These are phyloP conservation scores for Xylaria sp. DNA, from an alignment of 2,329 filamentous ascomycete species.

Conservation along the genomic window DNA sequence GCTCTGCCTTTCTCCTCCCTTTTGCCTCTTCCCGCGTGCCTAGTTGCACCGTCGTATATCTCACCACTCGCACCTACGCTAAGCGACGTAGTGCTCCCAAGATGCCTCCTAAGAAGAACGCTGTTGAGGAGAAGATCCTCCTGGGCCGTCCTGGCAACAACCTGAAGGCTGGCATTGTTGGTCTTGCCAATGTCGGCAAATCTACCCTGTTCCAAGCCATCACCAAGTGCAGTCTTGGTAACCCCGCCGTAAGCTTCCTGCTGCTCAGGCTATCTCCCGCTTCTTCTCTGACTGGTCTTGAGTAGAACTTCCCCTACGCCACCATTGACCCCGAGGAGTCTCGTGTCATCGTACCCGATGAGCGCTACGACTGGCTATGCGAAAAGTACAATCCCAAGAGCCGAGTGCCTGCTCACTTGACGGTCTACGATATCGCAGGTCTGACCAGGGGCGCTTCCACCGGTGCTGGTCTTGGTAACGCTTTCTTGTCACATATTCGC, in stretches of 20 bases:
- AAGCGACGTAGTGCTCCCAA: slow-evolving; percentile 63
- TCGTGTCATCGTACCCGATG: slow-evolving; percentile 94
- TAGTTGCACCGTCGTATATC: slow-evolving; percentile 53
- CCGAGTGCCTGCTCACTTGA: slow-evolving; percentile 93
- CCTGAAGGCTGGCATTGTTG: slow-evolving; percentile 99
- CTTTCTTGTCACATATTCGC: slow-evolving; percentile 98
- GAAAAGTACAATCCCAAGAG: slow-evolving; percentile 99
- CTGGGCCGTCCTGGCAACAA: slow-evolving; percentile 96
- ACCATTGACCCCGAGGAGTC: slow-evolving; percentile 99
- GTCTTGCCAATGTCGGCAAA: slow-evolving; percentile 98
- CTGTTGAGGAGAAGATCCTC: slow-evolving; percentile 93
- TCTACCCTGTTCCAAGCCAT: slow-evolving; percentile 99
- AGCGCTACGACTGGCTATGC: slow-evolving; percentile 93
- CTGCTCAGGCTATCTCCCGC: slow-evolving; percentile 35
- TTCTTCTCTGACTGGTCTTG: slow-evolving; percentile 43
- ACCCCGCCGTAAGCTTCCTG: slow-evolving; percentile 78
- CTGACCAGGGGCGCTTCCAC: slow-evolving; percentile 95
- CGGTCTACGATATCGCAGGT: slow-evolving; percentile 98
- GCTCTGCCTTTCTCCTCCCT: slow-evolving; percentile 63
- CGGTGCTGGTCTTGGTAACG: slow-evolving; percentile 94
- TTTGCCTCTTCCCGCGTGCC: slow-evolving; percentile 48
- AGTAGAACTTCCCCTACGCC: slow-evolving; percentile 94
- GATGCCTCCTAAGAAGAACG: slow-evolving; percentile 96
- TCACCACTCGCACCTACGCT: slow-evolving; percentile 62
- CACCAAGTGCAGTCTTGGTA: slow-evolving; percentile 95